A percentile compares a stretch with the other conserved stretches of the same genome.
Conservation (phyloP, 805 yeast genomes). For the Saccharomyces eubayanus region DNA sequence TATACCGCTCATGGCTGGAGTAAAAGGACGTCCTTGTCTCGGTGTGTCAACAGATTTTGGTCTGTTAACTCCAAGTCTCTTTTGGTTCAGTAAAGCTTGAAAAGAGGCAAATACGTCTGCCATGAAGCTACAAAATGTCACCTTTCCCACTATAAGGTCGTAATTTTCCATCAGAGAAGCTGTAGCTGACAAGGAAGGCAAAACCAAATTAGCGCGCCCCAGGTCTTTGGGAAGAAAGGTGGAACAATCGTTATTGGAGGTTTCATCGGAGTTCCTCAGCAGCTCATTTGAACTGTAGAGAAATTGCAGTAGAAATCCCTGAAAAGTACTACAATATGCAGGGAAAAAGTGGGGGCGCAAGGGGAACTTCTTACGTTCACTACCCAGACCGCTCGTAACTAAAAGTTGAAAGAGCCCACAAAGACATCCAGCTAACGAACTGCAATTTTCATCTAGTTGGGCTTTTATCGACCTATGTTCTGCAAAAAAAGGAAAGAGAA, state of each 20-base stretch:
- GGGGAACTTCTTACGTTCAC: not conserved
- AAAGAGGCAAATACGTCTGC: slow-evolving; percentile 8
- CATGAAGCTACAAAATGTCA: slow-evolving; percentile 7
- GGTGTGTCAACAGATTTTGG: not conserved
- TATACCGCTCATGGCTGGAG: not conserved
- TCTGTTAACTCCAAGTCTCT: not conserved
- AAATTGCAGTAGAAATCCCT: slow-evolving; percentile 9
- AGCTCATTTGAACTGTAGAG: slow-evolving; percentile 6
- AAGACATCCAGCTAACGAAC: slow-evolving; percentile 2
- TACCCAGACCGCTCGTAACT: slow-evolving; percentile 3
- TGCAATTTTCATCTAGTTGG: slow-evolving; percentile 9
- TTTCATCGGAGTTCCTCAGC: not conserved
- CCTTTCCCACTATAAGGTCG: slow-evolving; percentile 5
- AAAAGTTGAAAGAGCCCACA: slow-evolving; percentile 4
- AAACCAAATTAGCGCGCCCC: not conserved
- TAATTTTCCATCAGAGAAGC: slow-evolving; percentile 2
- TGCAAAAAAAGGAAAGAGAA: slow-evolving; percentile 6
- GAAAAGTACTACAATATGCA: slow-evolving; percentile 10
- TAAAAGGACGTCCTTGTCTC: not conserved
- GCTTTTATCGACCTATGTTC: slow-evolving; percentile 4
- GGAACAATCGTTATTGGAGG: not conserved
- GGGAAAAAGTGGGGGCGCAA: slow-evolving; percentile 8
- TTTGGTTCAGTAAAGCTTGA: slow-evolving; percentile 3
- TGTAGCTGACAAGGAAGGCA: slow-evolving; percentile 2
- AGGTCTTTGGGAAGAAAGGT: not conserved